Evolutionary conservation across 192 early-diverging fungal genomes (phyloP).

Genomic region (Coemansia guatemalensis): DNA sequence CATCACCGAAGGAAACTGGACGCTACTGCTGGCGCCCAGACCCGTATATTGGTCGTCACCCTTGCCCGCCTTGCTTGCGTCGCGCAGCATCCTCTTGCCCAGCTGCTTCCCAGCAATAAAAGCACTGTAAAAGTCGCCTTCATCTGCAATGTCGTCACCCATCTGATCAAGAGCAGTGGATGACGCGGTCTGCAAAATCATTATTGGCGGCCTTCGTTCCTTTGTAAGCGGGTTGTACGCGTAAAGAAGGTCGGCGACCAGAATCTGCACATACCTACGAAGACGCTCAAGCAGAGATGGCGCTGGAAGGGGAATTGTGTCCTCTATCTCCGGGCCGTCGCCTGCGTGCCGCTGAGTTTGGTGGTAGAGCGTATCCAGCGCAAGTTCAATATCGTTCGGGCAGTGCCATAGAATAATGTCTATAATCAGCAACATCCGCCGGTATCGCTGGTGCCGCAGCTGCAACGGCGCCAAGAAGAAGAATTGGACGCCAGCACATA

Average conservation of each 20-base stretch:
- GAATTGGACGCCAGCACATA: constrained; percentile 47
- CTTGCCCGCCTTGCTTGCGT: background rate
- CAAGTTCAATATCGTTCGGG: constrained; percentile 49
- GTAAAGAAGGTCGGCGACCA: constrained; percentile 27
- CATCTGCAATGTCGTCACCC: constrained; percentile 24
- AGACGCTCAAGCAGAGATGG: constrained; percentile 1
- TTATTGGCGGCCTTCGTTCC: constrained; percentile 29
- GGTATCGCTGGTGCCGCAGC: constrained; percentile 48
- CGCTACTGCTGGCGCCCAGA: constrained; percentile 16
- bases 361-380: constrained; percentile 41
- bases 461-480: constrained; percentile 52
- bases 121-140: constrained; percentile 14
- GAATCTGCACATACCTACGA: constrained; percentile 10
- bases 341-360: background rate
- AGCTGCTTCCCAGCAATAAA: constrained; percentile 26
- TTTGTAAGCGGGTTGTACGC: constrained; percentile 37
- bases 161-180: constrained; percentile 46
- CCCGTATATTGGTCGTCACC: constrained; percentile 39
- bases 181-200: constrained; percentile 49
- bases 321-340: background rate
- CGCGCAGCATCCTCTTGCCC: constrained; percentile 26
- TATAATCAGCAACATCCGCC: constrained; percentile 45
- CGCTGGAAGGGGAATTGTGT: background rate
- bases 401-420: constrained; percentile 52
- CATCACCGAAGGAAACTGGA: constrained; percentile 38